These are phyloP conservation scores for Penicillium concentricum DNA, from an alignment of 2,329 filamentous ascomycete genomes.

Conservation along the genomic window DNA sequence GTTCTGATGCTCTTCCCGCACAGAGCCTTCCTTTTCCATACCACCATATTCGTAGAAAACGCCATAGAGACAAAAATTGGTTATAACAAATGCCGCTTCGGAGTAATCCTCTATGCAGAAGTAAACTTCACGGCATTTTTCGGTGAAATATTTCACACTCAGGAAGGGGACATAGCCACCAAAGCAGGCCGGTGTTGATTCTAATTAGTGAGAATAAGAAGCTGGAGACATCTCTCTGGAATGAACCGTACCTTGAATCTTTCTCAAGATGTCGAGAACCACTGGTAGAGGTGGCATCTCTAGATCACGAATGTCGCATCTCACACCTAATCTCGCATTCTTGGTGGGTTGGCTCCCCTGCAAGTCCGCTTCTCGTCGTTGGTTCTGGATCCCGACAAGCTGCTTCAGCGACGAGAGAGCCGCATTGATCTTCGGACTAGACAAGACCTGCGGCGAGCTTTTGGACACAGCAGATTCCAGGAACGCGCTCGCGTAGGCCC, in stretches of 20 bases:
- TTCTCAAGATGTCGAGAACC: conserved; percentile 34
- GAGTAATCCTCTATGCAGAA: conserved; percentile 45
- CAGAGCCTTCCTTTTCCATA: conserved; percentile 17
- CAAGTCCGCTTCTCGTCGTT: conserved; percentile 21
- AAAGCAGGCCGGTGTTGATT: conserved; percentile 22
- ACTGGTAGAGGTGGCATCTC: conserved; percentile 38
- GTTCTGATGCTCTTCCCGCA: conserved; percentile 27
- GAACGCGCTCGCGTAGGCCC: conserved; percentile 46
- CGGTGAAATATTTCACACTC: conserved; percentile 32
- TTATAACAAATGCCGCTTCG: conserved; percentile 40
- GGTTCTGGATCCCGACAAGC: conserved; percentile 39
- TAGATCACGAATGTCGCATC: conserved; percentile 33
- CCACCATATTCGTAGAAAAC: conserved; percentile 36
- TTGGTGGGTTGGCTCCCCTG: conserved; percentile 30
- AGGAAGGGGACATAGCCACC: conserved; percentile 37
- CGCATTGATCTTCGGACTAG: conserved; percentile 39
- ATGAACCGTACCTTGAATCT: conserved; percentile 32
- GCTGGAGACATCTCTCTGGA: background rate
- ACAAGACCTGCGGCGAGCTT: conserved; percentile 33
- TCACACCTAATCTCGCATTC: conserved; percentile 16
- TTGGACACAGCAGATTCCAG: conserved; percentile 43
- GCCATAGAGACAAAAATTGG: conserved; percentile 40
- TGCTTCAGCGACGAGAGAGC: conserved; percentile 41
- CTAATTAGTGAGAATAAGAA: conserved; percentile 11
- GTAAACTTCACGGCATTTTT: conserved; percentile 45